phyloP scores from a whole-genome alignment of 805 yeast genomes.

The Candida succiphila region DNA sequence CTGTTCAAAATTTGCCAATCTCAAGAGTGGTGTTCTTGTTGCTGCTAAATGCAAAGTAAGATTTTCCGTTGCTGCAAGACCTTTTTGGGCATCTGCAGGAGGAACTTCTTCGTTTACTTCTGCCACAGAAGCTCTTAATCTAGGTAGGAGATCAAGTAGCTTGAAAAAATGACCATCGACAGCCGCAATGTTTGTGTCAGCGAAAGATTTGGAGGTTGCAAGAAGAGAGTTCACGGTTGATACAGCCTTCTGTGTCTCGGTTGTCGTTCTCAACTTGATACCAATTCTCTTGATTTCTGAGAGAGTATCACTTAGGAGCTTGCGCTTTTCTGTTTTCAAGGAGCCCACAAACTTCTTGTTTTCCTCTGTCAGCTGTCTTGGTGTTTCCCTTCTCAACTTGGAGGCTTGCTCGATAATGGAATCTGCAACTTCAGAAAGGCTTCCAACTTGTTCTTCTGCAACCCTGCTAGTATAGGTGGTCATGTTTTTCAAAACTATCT shows the following conservation, averaged over 20 bases:
- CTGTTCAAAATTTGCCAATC: constrained; percentile 15
- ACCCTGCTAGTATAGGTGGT: constrained; percentile 29
- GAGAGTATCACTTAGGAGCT: constrained; percentile 65
- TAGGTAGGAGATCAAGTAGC: constrained; percentile 70
- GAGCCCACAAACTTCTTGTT: constrained; percentile 62
- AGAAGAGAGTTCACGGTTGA: constrained; percentile 54
- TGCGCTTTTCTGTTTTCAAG: constrained; percentile 73
- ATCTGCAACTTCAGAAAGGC: constrained; percentile 43
- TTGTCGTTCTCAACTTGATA: constrained; percentile 51
- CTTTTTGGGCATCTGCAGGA: constrained; percentile 59
- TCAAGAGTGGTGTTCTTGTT: constrained; percentile 36
- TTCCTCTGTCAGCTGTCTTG: constrained; percentile 57
- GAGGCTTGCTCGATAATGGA: constrained; percentile 49
- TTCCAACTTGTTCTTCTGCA: constrained; percentile 29
- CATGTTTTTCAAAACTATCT: constrained; percentile 48
- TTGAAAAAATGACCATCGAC: constrained; percentile 53
- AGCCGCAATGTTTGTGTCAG: constrained; percentile 25
- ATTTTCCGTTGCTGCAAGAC: constrained; percentile 69
- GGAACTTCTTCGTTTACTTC: constrained; percentile 68
- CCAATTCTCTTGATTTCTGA: constrained; percentile 74
- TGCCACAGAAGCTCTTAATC: constrained; percentile 57
- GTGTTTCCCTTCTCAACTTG: constrained; percentile 67
- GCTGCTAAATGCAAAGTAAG: constrained; percentile 48
- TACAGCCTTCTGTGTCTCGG: constrained; percentile 56
- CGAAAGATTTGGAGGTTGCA: constrained; percentile 40